Evolutionary conservation across 306 rosid genomes (phyloP), one percentile per base, ranked within the genome.

Genomic region (Vigna trinervia): DNA sequence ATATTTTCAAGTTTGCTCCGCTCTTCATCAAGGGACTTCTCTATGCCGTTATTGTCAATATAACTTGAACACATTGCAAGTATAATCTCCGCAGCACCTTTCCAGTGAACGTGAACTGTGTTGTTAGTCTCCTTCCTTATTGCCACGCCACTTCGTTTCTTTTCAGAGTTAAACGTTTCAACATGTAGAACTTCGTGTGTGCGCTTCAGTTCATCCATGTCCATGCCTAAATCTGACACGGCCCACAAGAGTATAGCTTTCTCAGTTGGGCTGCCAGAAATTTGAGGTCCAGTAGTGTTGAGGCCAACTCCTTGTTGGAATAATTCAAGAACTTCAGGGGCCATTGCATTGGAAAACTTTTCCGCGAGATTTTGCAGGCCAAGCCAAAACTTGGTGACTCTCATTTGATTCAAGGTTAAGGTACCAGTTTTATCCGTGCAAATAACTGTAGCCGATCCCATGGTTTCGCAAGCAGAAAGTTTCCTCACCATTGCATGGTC

Each of bases 361-460:
- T 86, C 92, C 5, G 28, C 80, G 19, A 84, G 34, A 74, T 73
- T 78, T 30, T 88, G 89, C 46, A 66, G 85, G 69, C 98, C 98
- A 6, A 89, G 80, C 82, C 91, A 88, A 65, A 93, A 88, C 65
- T 89, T 85, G 58, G 90, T 91, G 10, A 89, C 96, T 85, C 86
- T 85, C 97, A 91, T 93, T 66, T 93, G 71, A 71, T 93, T 93
- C 71, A 91, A 58, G 48, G 97, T 91, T 74, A 93, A 73, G 45
- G 97, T 93, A 8, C 98, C 98, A 0, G 97, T 93, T 83, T 91
- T 93, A 78, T 91, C 98, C 0, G 96, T 91, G 82, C 97, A 89
- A 52, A 91, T 93, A n/a, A 91, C 87, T 5, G 98, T 93, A 75
- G 97, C 96, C 0, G 98, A 89, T 20, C 98, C 98, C 98, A 93